Evolutionary conservation across 805 yeast species (phyloP).

Genomic region (Pichia pseudocactophila): DNA sequence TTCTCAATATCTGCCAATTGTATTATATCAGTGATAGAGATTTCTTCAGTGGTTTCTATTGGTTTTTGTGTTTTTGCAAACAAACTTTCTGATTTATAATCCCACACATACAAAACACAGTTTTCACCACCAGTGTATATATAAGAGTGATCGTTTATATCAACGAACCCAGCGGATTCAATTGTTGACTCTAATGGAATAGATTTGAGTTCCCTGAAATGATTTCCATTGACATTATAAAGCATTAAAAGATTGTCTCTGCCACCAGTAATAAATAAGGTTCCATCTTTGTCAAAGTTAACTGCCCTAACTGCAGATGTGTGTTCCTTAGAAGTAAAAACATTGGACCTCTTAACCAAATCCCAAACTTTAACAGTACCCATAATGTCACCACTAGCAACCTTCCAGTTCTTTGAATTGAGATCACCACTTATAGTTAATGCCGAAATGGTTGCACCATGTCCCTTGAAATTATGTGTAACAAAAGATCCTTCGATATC

Average conservation of each 20-base stretch:
- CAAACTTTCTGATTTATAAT: conserved; percentile 38
- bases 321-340: conserved; percentile 62
- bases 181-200: conserved; percentile 67
- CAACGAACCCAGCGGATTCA: conserved; percentile 58
- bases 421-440: conserved; percentile 63
- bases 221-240: conserved; percentile 39
- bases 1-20: conserved; percentile 22
- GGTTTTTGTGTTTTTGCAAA: conserved; percentile 41
- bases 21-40: conserved; percentile 53
- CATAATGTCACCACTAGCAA: conserved; percentile 63
- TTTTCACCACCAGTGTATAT: conserved; percentile 75
- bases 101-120: conserved; percentile 62
- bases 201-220: conserved; percentile 50
- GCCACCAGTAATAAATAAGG: conserved; percentile 68
- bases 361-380: conserved; percentile 51
- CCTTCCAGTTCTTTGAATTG: conserved; percentile 62
- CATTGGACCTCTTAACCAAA: conserved; percentile 64
- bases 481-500: conserved; percentile 81
- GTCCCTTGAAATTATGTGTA: conserved; percentile 90
- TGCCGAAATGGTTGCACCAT: conserved; percentile 80
- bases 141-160: conserved; percentile 25
- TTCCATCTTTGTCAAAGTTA: conserved; percentile 48
- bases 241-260: conserved; percentile 71
- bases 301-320: conserved; percentile 80
- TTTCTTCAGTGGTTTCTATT: conserved; percentile 57